Evolutionary conservation across 768 basidiomycete species (phyloP).

Genomic region (Cystofilobasidium ferigula): DNA sequence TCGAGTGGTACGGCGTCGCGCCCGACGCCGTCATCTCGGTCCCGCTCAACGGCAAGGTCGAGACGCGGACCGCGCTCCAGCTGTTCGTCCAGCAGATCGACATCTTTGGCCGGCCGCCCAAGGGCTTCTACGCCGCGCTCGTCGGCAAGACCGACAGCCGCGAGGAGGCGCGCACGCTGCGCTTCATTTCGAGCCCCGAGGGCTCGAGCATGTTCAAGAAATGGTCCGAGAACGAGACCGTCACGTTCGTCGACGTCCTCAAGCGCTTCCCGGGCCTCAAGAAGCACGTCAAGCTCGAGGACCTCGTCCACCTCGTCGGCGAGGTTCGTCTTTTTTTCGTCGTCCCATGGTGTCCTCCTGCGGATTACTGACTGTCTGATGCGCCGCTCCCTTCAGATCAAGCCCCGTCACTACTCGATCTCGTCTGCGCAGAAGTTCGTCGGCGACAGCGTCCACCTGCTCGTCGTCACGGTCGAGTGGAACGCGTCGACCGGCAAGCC

Average conservation of each 20-base stretch:
- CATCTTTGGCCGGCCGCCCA: constrained; percentile 88
- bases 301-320: constrained; percentile 74
- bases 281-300: constrained; percentile 57
- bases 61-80: constrained; percentile 91
- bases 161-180: constrained; percentile 64
- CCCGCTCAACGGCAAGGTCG: constrained; percentile 57
- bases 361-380: constrained; percentile 1
- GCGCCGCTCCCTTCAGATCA: constrained; percentile 44
- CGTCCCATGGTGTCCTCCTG: neutral
- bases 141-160: constrained; percentile 59
- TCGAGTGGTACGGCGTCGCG: constrained; percentile 80
- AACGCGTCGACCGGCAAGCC: constrained; percentile 44
- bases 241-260: constrained; percentile 82
- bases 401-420: constrained; percentile 96
- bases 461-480: constrained; percentile 97
- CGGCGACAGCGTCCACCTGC: constrained; percentile 82
- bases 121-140: constrained; percentile 85
- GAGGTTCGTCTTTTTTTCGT: constrained; percentile 41
- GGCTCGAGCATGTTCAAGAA: constrained; percentile 90
- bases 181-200: constrained; percentile 88
- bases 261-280: constrained; percentile 62
- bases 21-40: constrained; percentile 69
- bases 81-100: constrained; percentile 93
- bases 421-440: constrained; percentile 91
- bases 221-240: constrained; percentile 83